A percentile compares a stretch with the other conserved stretches of the same genome.
Conservation (phyloP, 257 asterid species). For the Lycium barbarum region DNA sequence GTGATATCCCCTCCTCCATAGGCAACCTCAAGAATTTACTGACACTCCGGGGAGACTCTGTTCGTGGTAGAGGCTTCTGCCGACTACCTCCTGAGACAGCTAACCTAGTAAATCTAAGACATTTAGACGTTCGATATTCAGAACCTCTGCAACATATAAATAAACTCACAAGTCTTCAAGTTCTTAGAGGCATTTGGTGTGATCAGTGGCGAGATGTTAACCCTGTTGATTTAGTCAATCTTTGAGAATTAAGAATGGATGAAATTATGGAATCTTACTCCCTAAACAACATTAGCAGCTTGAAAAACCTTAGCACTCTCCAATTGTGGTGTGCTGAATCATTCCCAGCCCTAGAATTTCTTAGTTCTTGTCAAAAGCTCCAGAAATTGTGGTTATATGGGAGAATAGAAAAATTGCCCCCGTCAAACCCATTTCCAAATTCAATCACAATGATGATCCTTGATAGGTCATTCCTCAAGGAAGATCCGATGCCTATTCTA, state of each 20-base stretch:
- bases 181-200: not conserved
- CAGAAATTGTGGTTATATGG: not conserved
- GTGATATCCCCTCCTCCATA: too few relatives aligned
- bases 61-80: too few relatives aligned
- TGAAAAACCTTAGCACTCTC: too few relatives aligned
- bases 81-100: too few relatives aligned
- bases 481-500: too few relatives aligned
- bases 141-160: not conserved
- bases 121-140: not conserved
- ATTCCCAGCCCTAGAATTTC: too few relatives aligned
- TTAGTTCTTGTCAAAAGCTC: not conserved
- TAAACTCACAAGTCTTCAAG: slow-evolving; percentile 24
- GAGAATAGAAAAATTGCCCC: not conserved
- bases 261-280: too few relatives aligned
- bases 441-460: slow-evolving; percentile 11
- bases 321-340: too few relatives aligned
- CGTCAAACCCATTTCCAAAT: not conserved
- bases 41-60: too few relatives aligned
- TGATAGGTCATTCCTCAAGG: not conserved
- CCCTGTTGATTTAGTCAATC: slow-evolving; percentile 7
- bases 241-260: not conserved
- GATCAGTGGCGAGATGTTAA: slow-evolving; percentile 4
- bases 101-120: not conserved
- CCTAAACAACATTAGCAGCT: too few relatives aligned
- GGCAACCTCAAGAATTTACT: too few relatives aligned